phyloP scores from a whole-genome alignment of 805 yeast genomes.

The Metschnikowia amazonensis region DNA sequence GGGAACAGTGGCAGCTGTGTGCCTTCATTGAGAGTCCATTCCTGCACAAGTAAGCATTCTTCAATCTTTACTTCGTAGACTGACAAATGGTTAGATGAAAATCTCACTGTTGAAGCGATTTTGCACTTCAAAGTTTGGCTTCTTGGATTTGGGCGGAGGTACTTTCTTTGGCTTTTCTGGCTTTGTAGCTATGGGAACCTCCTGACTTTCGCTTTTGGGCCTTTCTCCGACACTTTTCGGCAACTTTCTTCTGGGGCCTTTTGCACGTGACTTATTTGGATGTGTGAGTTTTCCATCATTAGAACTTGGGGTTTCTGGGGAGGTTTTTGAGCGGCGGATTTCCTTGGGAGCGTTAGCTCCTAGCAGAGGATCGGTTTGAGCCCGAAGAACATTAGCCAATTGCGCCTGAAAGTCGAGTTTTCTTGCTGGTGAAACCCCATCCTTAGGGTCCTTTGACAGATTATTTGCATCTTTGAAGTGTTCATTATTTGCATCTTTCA shows the following conservation, averaged over 20 bases:
- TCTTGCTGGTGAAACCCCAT: background rate
- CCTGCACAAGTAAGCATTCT: too few species aligned
- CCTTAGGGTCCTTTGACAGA: too few species aligned
- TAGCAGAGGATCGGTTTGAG: conserved; percentile 27
- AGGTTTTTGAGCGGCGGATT: conserved; percentile 9
- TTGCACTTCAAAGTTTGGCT: conserved; percentile 11
- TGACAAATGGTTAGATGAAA: conserved; percentile 18
- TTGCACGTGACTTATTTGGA: conserved; percentile 44
- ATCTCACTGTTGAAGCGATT: conserved; percentile 31
- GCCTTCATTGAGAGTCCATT: too few species aligned
- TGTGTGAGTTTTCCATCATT: conserved; percentile 32
- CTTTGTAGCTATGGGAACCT: background rate
- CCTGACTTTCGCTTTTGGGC: background rate
- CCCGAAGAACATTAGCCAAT: conserved; percentile 26
- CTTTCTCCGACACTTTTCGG: conserved; percentile 26
- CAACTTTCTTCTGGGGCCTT: conserved; percentile 50
- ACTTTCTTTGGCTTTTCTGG: conserved; percentile 2
- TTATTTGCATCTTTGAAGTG: too few species aligned
- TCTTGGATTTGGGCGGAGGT: conserved; percentile 18
- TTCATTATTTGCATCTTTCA: too few species aligned
- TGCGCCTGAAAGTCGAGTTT: conserved; percentile 10
- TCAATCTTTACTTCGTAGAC: too few species aligned
- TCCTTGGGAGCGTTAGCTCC: background rate
- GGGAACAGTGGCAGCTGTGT: too few species aligned
- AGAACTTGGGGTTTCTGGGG: conserved; percentile 3